phyloP scores from a whole-genome alignment of 2,329 filamentous ascomycete genomes.

The Lasiodiplodia sp. region DNA sequence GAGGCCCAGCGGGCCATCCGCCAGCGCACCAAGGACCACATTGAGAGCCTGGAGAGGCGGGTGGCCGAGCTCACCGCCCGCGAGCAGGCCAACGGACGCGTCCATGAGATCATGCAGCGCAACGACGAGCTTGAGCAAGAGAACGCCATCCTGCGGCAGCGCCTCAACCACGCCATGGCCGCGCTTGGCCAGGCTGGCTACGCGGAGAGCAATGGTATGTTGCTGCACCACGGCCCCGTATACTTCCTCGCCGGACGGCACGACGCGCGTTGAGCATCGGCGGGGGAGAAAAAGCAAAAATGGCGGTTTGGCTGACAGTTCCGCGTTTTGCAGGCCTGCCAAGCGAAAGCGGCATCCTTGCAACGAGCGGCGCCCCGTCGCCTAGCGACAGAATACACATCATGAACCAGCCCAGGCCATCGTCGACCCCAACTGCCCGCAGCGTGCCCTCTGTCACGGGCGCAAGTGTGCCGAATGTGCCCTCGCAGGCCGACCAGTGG shows the following conservation, averaged over 20 bases:
- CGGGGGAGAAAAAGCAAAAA: constrained; percentile 22
- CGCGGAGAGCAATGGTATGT: constrained; percentile 44
- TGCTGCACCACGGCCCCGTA: constrained; percentile 18
- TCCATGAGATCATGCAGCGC: constrained; percentile 59
- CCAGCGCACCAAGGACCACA: constrained; percentile 65
- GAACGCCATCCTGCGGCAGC: constrained; percentile 59
- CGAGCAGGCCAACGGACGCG: constrained; percentile 55
- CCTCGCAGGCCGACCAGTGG: constrained; percentile 47
- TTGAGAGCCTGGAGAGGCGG: constrained; percentile 63
- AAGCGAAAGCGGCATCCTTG: constrained; percentile 35
- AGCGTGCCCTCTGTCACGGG: constrained; percentile 47
- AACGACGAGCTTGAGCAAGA: constrained; percentile 64
- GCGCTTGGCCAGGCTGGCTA: constrained; percentile 46
- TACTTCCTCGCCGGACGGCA: constrained; percentile 13
- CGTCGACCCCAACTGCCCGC: constrained; percentile 47
- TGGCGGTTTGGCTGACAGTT: constrained; percentile 24
- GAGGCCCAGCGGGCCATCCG: constrained; percentile 67
- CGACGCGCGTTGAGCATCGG: constrained; percentile 24
- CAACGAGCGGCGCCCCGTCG: constrained; percentile 44
- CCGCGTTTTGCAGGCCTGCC: constrained; percentile 26
- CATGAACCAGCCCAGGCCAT: constrained; percentile 47
- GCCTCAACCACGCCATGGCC: constrained; percentile 55
- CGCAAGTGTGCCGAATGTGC: constrained; percentile 33
- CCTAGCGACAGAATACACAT: constrained; percentile 49
- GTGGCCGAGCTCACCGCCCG: constrained; percentile 60